Evolutionary conservation across 192 early-diverging fungal genomes (phyloP), one percentile per base, ranked within the genome.

Genomic region (Rhizophagus clarus): DNA sequence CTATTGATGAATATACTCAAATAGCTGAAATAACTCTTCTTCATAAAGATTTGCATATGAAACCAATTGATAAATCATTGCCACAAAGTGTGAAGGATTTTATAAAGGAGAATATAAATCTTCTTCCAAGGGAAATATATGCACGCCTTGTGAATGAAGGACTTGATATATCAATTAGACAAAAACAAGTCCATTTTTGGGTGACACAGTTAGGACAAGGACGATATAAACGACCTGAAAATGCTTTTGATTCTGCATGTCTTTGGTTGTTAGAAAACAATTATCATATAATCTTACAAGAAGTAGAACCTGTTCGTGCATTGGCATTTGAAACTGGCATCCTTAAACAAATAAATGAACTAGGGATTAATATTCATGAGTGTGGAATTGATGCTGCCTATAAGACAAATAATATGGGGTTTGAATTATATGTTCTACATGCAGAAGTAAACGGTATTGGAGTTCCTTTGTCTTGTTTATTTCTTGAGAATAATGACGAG

Each of bases 121-220:
- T 74, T 60, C 34, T 74, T 28, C 37, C 61, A 62, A 61, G 61
- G 42, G 74, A 76, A 26, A 76, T 76, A n/a, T 76, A 76, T 76
- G 29, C 26, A 24, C 14, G n/a, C 17, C 22, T 75, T 60, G 24
- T 75, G 14, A 29, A n/a, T 62, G 15, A 75, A 12, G 8, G 6
- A n/a, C 14, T 63, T 22, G 10, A 75, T 61, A 8, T 47, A 47
- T 75, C 4, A 22, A 62, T 75, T 75, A 14, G 29, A 37, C 60
- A 75, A 75, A 72, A 75, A 10, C 74, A 76, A 17, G 63, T 76
- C 3, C 61, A 76, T 62, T 76, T 76, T 37, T 61, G 60, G 61
- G 63, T 14, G 74, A 61, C 74, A n/a, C 5, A 75, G 20, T 62
- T 75, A 17, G 74, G 34, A 29, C 61, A 61, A 76, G 15, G 40